Base-by-base conservation (phyloP, 495 filamentous ascomycete species). In the Geopyxis carbonaria region DNA sequence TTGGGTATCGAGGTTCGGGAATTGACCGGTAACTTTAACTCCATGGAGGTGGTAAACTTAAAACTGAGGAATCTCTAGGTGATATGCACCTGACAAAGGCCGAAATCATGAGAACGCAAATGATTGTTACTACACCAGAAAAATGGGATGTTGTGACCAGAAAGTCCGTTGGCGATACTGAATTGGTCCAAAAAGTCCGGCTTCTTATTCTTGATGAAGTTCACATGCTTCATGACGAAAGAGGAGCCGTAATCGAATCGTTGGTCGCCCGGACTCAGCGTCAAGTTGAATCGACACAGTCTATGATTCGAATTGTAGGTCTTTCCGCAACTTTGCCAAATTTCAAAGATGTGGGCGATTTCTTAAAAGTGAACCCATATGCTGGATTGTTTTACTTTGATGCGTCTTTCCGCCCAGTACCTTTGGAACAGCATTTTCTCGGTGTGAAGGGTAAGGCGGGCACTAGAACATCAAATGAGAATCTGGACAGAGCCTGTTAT, bases 141-240 rank as follows among this genome's bases (percentile, higher is more conserved):
- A 99, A 99, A 64, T 99, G 89, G 89, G 89, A 99, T 61, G 87
- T 95, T 9, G 79, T 95, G 22, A 99, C 89, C 7, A 68, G 89
- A 30, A 99, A 95, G 59, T 87, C 89, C 33, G 93, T 83, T 1
- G 89, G 89, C 2, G 89, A 99, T 54, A 95, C 91, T 4, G 91
- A 94, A 54, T 69, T 99, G 8, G 89, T 95, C 2, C 89, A 95
- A 50, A 97, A 99, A 51, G 89, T 99, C 8, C 73, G 89, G 13
- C 63, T 99, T 21, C 69, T 99, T 35, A 95, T 99, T 46, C 93
- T 99, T 52, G 89, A 99, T 58, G 89, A 99, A 61, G 89, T 99
- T 2, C 89, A 99, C 50, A 99, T 99, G 89, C 75, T 99, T 47
- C 89, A 99, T 52, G 89, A 99, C 55, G 89, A 94, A 55, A 75